Conservation (phyloP, 1,284 basidiomycete species). For the Moesziomyces sp. region DNA sequence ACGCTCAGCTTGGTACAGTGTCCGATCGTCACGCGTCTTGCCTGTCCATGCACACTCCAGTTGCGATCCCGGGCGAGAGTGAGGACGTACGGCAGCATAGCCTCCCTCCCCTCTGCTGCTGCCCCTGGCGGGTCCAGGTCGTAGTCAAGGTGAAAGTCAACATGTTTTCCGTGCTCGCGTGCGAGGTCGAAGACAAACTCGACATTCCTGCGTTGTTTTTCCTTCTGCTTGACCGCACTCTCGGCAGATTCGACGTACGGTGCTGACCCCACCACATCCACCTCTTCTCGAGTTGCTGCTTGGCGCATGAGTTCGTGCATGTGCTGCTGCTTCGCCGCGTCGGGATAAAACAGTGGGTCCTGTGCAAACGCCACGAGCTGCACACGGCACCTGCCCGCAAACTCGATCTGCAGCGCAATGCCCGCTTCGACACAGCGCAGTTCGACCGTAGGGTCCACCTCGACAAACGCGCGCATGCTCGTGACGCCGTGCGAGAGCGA, state of each 20-base stretch:
- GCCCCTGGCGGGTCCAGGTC: conserved; percentile 18
- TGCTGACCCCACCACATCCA: conserved; percentile 34
- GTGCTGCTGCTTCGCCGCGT: conserved; percentile 7
- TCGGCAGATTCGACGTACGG: conserved; percentile 36
- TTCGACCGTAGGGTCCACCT: conserved; percentile 46
- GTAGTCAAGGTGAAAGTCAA: conserved; percentile 57
- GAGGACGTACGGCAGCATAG: conserved; percentile 22
- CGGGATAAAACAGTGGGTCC: conserved; percentile 41
- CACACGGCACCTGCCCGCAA: conserved; percentile 11
- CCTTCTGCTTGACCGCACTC: conserved; percentile 6
- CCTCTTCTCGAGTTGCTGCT: conserved; percentile 7
- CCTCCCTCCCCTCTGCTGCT: conserved; percentile 5
- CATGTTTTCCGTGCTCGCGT: conserved; percentile 8
- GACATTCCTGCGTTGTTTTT: conserved; percentile 17
- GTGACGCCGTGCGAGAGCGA: conserved; percentile 43
- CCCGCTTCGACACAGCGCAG: conserved; percentile 35
- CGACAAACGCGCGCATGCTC: conserved; percentile 43
- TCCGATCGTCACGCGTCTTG: conserved; percentile 22
- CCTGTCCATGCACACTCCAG: conserved; percentile 7
- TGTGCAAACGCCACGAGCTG: conserved; percentile 48
- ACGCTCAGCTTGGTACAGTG: conserved; percentile 44
- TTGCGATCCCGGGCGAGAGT: background rate
- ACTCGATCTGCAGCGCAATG: conserved; percentile 12
- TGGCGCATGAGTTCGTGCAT: conserved; percentile 24
- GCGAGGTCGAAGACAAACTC: conserved; percentile 24